Evolutionary conservation across 1,139 yeast species (phyloP).

Genomic region (Scheffersomyces titani): DNA sequence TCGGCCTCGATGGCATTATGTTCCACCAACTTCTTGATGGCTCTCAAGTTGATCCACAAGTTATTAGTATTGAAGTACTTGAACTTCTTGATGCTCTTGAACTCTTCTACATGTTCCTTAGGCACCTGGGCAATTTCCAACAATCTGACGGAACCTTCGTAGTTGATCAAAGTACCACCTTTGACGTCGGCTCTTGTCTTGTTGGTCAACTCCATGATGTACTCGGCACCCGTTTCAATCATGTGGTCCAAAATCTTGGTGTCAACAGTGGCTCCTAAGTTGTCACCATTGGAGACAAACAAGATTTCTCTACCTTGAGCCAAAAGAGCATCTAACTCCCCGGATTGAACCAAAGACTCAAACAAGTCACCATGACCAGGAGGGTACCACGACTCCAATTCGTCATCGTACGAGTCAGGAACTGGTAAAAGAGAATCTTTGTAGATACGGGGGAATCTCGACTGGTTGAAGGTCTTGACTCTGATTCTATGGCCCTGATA

Average conservation of each 20-base stretch:
- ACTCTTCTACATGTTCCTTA: conserved; percentile 97
- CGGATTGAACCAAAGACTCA: conserved; percentile 85
- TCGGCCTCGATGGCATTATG: conserved; percentile 82
- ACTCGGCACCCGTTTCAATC: conserved; percentile 89
- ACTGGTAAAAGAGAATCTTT: conserved; percentile 95
- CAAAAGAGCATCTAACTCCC: conserved; percentile 86
- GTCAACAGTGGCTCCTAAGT: conserved; percentile 97
- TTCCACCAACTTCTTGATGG: conserved; percentile 90
- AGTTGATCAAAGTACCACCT: conserved; percentile 97
- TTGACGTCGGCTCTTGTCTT: conserved; percentile 99
- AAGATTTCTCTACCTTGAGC: conserved; percentile 93
- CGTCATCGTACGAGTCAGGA: conserved; percentile 74
- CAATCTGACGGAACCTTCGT: conserved; percentile 91
- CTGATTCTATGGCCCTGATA: conserved; percentile 96
- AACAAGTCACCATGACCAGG: conserved; percentile 99
- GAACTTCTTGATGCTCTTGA: conserved; percentile 95
- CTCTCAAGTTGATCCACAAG: conserved; percentile 94
- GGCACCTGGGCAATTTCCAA: conserved; percentile 99
- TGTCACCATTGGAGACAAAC: conserved; percentile 97
- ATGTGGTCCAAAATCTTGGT: conserved; percentile 87
- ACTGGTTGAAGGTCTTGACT: conserved; percentile 95
- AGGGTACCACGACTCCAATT: conserved; percentile 91
- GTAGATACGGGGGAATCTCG: conserved; percentile 92
- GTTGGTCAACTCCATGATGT: conserved; percentile 97
- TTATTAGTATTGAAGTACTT: conserved; percentile 97